These are phyloP conservation scores for Fusarium sororula DNA, from an alignment of 2,329 filamentous ascomycete species.

Conservation along the genomic window DNA sequence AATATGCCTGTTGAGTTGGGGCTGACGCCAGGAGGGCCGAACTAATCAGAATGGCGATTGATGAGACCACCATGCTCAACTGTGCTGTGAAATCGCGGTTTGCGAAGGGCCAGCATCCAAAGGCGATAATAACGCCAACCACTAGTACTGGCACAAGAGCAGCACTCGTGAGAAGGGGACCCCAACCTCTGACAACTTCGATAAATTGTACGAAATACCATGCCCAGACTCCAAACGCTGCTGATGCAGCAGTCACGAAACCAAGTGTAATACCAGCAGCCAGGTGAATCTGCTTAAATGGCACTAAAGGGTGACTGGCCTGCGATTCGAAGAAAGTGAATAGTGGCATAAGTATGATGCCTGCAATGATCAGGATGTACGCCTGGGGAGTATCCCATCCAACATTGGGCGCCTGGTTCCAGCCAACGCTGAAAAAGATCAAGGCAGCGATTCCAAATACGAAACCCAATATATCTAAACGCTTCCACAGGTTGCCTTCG, in stretches of 20 bases:
- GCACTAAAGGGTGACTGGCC: constrained; percentile 37
- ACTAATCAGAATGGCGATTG: constrained; percentile 29
- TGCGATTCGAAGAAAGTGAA: constrained; percentile 31
- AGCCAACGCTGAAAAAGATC: constrained; percentile 37
- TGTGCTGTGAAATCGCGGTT: constrained; percentile 30
- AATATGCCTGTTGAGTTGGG: constrained; percentile 37
- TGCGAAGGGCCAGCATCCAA: constrained; percentile 27
- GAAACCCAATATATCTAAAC: constrained; percentile 31
- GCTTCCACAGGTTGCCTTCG: constrained; percentile 39
- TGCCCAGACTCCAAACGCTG: constrained; percentile 38
- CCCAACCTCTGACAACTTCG: constrained; percentile 37
- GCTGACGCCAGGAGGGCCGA: constrained; percentile 38
- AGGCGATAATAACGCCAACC: constrained; percentile 25
- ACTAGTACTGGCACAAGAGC: constrained; percentile 37
- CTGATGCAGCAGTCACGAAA: constrained; percentile 32
- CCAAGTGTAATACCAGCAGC: constrained; percentile 26
- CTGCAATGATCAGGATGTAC: constrained; percentile 35
- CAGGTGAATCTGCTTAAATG: constrained; percentile 32
- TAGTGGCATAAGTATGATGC: constrained; percentile 20
- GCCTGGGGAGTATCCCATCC: constrained; percentile 24
- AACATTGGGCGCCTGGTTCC: constrained; percentile 37
- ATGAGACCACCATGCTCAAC: constrained; percentile 26
- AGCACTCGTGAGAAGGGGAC: constrained; percentile 29
- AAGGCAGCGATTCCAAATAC: constrained; percentile 24
- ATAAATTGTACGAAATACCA: constrained; percentile 42